Percentiles rank a stretch among this genome's conserved stretches.
phyloP scores from a whole-genome alignment of 1,284 basidiomycete genomes.

The Takashimella koratensis region DNA sequence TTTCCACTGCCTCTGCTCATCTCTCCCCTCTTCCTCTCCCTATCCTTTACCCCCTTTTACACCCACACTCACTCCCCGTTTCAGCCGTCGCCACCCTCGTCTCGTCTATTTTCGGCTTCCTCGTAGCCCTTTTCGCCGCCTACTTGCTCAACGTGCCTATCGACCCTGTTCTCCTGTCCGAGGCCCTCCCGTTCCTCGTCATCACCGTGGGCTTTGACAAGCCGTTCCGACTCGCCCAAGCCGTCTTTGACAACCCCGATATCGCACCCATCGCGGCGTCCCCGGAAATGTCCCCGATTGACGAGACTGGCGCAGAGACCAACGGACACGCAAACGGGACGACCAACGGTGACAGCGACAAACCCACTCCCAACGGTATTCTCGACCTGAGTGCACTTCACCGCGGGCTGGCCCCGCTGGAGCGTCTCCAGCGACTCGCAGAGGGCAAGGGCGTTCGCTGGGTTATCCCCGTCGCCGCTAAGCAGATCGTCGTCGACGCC shows the following conservation, averaged over 20 bases:
- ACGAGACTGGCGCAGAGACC: slow-evolving; percentile 20
- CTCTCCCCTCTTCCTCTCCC: no score
- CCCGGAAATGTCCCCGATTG: slow-evolving; percentile 47
- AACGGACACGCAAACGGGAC: slow-evolving; percentile 12
- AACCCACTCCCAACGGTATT: slow-evolving; percentile 19
- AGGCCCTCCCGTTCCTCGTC: slow-evolving; percentile 95
- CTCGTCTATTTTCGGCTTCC: slow-evolving; percentile 80
- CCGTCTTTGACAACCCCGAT: slow-evolving; percentile 84
- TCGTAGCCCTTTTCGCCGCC: slow-evolving; percentile 80
- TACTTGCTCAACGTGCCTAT: slow-evolving; percentile 79
- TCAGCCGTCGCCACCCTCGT: slow-evolving; percentile 73
- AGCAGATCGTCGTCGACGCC: slow-evolving; percentile 77
- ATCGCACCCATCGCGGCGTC: slow-evolving; percentile 52
- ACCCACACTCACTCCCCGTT: neutral
- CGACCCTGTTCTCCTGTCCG: slow-evolving; percentile 87
- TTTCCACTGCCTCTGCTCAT: no score
- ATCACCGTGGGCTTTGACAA: slow-evolving; percentile 98
- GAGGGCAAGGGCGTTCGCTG: slow-evolving; percentile 51
- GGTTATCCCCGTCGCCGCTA: slow-evolving; percentile 62
- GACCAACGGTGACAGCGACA: slow-evolving; percentile 7
- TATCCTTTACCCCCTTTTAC: no score
- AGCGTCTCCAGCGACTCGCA: slow-evolving; percentile 45
- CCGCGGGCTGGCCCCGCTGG: slow-evolving; percentile 46
- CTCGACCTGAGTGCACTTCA: slow-evolving; percentile 45
- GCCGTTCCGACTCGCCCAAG: slow-evolving; percentile 83